Base-by-base conservation (phyloP, 371 early-diverging fungal species). In the Gilbertella persicaria region DNA sequence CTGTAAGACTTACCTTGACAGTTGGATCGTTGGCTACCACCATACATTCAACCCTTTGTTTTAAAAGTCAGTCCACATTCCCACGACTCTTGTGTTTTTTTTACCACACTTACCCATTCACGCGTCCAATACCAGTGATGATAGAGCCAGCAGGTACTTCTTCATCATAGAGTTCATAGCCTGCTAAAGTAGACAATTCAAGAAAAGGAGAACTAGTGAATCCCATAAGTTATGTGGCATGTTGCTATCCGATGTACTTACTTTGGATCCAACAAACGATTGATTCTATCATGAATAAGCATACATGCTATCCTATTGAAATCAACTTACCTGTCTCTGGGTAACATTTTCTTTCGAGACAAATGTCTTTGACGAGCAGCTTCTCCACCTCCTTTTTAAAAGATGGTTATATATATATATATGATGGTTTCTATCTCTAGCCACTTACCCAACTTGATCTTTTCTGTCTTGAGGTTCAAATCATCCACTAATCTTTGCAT, bases 21-120 rank as follows among this genome's bases (percentile, higher is more conserved):
- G 91, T 93, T 23, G 93, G 87, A 66, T 93, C 98, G 67, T 98
- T 98, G 17, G 96, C 97, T 21, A 98, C 95, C 55, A 98, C 84
- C 86, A 98, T 90, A 75, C 98, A 97, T 69, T 95, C 95, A 30
- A 90, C 83, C 7, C 92, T 89, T 33, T 3, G 6, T 5, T 57
- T 53, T 54, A 16, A 52, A 57, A 49, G 49, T 56, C 62, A 50
- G 62, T 40, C 16, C 38, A 42, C 29, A 46, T 57, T 62, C 58
- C 53, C 58, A 62, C 58, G 58, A 53, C 16, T 8, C 46, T 17
- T 19, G 12, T 49, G 5, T 50, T 30, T 43, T 29, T n/a, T 44
- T 41, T 37, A 23, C 23, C 24, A 42, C 35, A 50, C 72, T 67
- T 82, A 89, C 87, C 96, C 97, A 78, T 84, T 87, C 23, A 98